Percentiles rank a stretch among this genome's conserved stretches.
Conservation (phyloP, 2,329 filamentous ascomycete genomes). For the Alternaria consortialis region DNA sequence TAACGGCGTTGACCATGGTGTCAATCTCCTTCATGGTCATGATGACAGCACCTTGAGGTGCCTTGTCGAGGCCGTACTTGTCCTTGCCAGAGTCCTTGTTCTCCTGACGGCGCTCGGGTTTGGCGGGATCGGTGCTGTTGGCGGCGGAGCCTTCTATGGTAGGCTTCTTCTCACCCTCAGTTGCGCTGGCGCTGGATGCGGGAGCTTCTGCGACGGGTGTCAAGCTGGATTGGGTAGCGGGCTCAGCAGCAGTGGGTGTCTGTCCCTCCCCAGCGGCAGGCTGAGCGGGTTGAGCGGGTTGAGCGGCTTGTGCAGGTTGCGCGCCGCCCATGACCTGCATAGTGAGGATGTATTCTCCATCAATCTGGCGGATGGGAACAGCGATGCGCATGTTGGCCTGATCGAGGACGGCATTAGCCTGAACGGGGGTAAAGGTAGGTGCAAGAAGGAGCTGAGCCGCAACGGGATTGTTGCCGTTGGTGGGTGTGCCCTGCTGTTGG, state of each 20-base stretch:
- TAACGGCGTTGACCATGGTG: slow-evolving; percentile 38
- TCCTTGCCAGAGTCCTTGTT: slow-evolving; percentile 28
- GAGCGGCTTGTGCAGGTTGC: slow-evolving; percentile 12
- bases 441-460: slow-evolving; percentile 45
- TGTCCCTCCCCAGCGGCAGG: slow-evolving; percentile 11
- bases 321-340: slow-evolving; percentile 40
- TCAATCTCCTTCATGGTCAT: slow-evolving; percentile 49
- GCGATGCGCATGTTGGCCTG: slow-evolving; percentile 49
- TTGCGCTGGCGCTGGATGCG: slow-evolving; percentile 1
- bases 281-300: background rate
- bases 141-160: slow-evolving; percentile 12
- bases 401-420: slow-evolving; percentile 47
- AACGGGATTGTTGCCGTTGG: slow-evolving; percentile 45
- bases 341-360: slow-evolving; percentile 50
- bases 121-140: slow-evolving; percentile 26
- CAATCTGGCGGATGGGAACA: slow-evolving; percentile 46
- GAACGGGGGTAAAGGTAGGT: slow-evolving; percentile 49
- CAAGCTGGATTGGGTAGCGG: background rate
- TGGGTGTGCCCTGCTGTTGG: slow-evolving; percentile 33
- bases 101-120: slow-evolving; percentile 22
- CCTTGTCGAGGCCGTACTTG: slow-evolving; percentile 28
- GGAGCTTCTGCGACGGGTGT: slow-evolving; percentile 1
- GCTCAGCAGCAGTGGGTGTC: slow-evolving; percentile 9
- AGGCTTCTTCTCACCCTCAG: slow-evolving; percentile 14
- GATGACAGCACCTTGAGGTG: slow-evolving; percentile 38